Evolutionary conservation across 805 yeast genomes (phyloP), one percentile per base, ranked within the genome.

Genomic region (Cyberlindnera mrakii): DNA sequence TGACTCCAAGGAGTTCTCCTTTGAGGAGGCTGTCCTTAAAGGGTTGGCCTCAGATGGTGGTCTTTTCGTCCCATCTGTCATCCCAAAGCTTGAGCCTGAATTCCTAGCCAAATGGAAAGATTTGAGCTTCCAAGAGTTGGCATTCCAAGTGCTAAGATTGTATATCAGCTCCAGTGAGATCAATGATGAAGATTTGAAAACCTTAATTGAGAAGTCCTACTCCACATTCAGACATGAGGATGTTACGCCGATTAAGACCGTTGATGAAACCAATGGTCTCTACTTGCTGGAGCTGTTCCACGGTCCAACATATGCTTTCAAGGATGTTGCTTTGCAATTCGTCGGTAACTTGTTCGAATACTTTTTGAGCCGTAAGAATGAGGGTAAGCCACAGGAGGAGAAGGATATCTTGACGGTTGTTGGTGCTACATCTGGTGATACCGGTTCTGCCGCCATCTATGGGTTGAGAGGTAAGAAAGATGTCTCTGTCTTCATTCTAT

Each of bases 351-450:
- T 93, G 53, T 93, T 93, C 64, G 99, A 93, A 67, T 93, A 77
- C 67, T 93, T 93, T 67, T 71, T 93, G 56, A 70, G 74, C 46
- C 82, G 96, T 66, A 76, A 78, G 55, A 93, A 93, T 59, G 62
- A 59, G 41, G 72, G 70, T 30, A 61, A 71, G 52, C 68, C 75
- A 39, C 71, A 70, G 42, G 75, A 74, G 46, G 73, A 75, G 52
- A 76, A 91, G 62, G 93, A 88, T 54, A 77, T 78, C 46, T 73
- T 93, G 58, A 93, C 99, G 32, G 98, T 93, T 52, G 96, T 93
- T 45, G 99, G 99, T 59, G 99, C 99, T 35, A 93, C 99, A 23
- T 85, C 96, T 37, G 99, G 99, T 60, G 99, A 93, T 60, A 93
- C 99, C 37, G 99, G 99, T 47, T 85, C 96, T 42, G 99, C 99